A percentile compares a stretch with the other conserved stretches of the same genome.
Conservation (phyloP, 2,329 filamentous ascomycete species). For the Cercospora beticola region DNA sequence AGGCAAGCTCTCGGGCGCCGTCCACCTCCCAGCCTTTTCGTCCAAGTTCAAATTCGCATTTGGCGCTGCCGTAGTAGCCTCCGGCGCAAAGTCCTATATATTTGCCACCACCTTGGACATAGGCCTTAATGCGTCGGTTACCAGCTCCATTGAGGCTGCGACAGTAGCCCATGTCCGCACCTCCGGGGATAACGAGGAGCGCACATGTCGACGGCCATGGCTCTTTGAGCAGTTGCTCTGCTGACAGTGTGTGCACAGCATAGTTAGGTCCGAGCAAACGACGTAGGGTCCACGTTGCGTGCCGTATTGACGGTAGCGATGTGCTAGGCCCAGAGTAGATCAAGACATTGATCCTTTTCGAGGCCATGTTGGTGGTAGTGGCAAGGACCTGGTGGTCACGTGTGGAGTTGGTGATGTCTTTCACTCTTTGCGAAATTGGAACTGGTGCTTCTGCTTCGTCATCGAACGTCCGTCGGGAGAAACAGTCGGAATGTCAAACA, state of each 20-base stretch:
- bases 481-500: constrained; percentile 33
- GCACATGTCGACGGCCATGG: constrained; percentile 88
- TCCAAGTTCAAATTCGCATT: constrained; percentile 90
- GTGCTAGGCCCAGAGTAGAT: constrained; percentile 89
- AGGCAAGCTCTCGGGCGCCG: constrained; percentile 78
- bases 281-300: constrained; percentile 83
- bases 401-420: constrained; percentile 16
- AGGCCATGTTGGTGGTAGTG: constrained; percentile 23
- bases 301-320: constrained; percentile 82
- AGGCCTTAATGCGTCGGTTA: constrained; percentile 80
- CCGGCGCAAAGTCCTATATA: constrained; percentile 94
- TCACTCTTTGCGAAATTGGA: constrained; percentile 6
- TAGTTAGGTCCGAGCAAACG: constrained; percentile 86
- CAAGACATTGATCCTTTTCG: constrained; percentile 80
- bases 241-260: constrained; percentile 82
- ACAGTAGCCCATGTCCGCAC: constrained; percentile 91
- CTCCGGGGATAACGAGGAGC: constrained; percentile 86
- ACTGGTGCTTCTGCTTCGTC: constrained; percentile 1
- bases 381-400: constrained; percentile 13
- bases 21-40: constrained; percentile 79
- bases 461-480: neutral
- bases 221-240: constrained; percentile 78
- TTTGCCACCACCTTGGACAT: constrained; percentile 77
- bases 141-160: constrained; percentile 82
- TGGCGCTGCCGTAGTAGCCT: constrained; percentile 79